Percentiles rank a stretch among this genome's conserved stretches.
phyloP scores from a whole-genome alignment of 179 eudicot genomes.

The Beta corolliflora region DNA sequence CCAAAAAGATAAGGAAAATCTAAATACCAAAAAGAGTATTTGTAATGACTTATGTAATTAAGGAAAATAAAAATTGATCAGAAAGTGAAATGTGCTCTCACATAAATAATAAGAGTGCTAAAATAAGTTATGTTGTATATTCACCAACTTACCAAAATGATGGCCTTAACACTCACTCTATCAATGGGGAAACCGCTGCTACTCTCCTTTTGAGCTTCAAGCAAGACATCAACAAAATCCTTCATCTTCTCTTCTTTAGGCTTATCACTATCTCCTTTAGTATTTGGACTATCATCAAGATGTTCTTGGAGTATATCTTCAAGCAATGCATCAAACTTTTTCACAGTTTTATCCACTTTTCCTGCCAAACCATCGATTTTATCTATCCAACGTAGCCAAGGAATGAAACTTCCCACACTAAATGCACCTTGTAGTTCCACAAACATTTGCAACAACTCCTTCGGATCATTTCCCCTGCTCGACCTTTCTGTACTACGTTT shows the following conservation, averaged over 20 bases:
- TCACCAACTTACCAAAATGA: no score
- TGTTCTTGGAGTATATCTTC: no score
- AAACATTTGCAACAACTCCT: constrained; percentile 21
- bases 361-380: constrained; percentile 26
- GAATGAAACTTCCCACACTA: constrained; percentile 37
- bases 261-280: background rate
- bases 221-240: constrained; percentile 39
- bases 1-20: no score
- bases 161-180: constrained; percentile 20
- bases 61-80: no score
- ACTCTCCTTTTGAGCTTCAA: constrained; percentile 29
- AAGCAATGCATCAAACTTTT: constrained; percentile 29
- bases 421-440: constrained; percentile 25
- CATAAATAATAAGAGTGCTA: no score
- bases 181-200: constrained; percentile 9
- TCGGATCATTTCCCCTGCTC: constrained; percentile 26
- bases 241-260: background rate
- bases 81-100: no score
- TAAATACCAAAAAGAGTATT: no score
- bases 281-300: background rate
- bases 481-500: constrained; percentile 33
- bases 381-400: constrained; percentile 42
- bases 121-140: no score
- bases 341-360: constrained; percentile 21
- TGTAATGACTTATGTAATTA: no score